Evolutionary conservation across 306 rosid genomes (phyloP), one percentile per base, ranked within the genome.

Genomic region (Lathyrus sativus): DNA sequence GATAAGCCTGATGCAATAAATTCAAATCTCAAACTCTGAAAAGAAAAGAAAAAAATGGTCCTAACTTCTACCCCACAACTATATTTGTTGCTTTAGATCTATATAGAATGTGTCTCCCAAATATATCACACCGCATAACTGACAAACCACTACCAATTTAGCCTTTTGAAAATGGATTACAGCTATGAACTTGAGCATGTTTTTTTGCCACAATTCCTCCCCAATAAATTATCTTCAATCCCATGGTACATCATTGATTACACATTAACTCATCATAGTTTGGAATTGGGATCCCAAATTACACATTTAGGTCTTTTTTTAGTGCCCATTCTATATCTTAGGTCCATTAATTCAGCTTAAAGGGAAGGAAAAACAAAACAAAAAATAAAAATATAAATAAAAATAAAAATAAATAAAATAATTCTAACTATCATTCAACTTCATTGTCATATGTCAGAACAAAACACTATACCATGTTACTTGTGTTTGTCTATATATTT

Each of bases 1-100:
- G 50, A 76, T 80, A 72, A 80, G 81, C 73, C 73, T 76, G 81
- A 80, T 68, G 84, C 64, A 76, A 76, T 80, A 80, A 75, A 51
- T 17, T 50, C 18, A 50, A 49, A 71, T 19, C 18, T 4, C 15
- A 24, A 11, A 29, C 10, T 55, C 14, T 38, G 9, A 2, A 48
- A 13, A 18, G 7, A 0, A 18, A 3, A 11, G 0, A 35, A 28
- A 41, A 55, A 5, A 9, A 35, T 10, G 29, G 39, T 35, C 39
- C 39, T 35, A 35, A 35, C 39, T 59, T 41, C 53, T 62, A 44
- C 58, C 79, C 79, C 58, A 43, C 49, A 24, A 2, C 67, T 50
- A 39, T 39, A 38, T 38, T 60, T 59, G 38, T 39, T 73, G 54
- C 18, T 62, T 69, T 10, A 11, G 29, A 60, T 14, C 29, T 33